Conservation (phyloP, 805 yeast species). For the Sugiyamaella marilandica region DNA sequence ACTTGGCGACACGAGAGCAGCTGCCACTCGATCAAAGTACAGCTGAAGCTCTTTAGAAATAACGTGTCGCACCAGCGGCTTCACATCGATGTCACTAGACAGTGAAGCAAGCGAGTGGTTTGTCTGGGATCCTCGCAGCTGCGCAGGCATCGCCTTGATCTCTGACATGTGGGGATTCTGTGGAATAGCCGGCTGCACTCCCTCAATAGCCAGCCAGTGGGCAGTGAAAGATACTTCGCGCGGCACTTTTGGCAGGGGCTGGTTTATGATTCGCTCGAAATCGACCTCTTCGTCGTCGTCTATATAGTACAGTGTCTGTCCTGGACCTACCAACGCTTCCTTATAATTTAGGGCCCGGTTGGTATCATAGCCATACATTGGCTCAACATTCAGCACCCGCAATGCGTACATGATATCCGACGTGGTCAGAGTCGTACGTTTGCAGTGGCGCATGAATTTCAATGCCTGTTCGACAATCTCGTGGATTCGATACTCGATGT, state of each 20-base stretch:
- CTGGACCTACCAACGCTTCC: slow-evolving; percentile 85
- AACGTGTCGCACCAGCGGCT: slow-evolving; percentile 92
- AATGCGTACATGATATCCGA: slow-evolving; percentile 78
- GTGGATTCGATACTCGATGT: slow-evolving; percentile 94
- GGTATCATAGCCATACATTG: slow-evolving; percentile 81
- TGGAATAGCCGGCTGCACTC: slow-evolving; percentile 96
- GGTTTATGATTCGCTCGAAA: slow-evolving; percentile 87
- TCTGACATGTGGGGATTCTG: slow-evolving; percentile 84
- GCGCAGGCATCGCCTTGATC: slow-evolving; percentile 70
- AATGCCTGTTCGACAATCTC: slow-evolving; percentile 94
- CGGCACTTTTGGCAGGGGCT: slow-evolving; percentile 93
- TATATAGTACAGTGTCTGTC: slow-evolving; percentile 87
- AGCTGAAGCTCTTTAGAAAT: slow-evolving; percentile 89
- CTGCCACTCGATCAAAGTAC: slow-evolving; percentile 85
- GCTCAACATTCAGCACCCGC: slow-evolving; percentile 84
- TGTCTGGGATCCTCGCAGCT: slow-evolving; percentile 77
- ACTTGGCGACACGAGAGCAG: slow-evolving; percentile 51
- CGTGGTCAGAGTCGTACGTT: slow-evolving; percentile 74
- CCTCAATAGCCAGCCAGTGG: slow-evolving; percentile 93
- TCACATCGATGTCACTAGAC: slow-evolving; percentile 55
- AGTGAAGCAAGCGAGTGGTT: slow-evolving; percentile 49
- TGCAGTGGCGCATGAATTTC: slow-evolving; percentile 92
- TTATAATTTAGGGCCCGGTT: slow-evolving; percentile 68
- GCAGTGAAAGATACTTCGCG: slow-evolving; percentile 89
- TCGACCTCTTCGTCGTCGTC: slow-evolving; percentile 90